Evolutionary conservation across 352 stramenopile species (phyloP), one percentile per base, ranked within the genome.

Genomic region (Phytophthora aleatoria): DNA sequence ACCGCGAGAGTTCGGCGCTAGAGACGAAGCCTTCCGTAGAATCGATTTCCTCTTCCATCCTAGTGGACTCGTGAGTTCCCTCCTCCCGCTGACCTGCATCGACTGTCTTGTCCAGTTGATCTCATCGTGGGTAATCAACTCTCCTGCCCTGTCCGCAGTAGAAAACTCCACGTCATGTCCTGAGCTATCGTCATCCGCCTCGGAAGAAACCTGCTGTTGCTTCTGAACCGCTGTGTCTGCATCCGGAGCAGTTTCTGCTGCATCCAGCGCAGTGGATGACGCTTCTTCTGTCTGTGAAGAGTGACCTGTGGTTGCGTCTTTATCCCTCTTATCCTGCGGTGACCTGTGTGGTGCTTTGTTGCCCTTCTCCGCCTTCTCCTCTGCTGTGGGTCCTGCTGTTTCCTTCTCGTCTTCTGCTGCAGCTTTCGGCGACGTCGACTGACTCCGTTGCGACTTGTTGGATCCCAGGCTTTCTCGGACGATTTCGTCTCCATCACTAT

Each of bases 401-500:
- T 39, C 39, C 11, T 41, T 26, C 9, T 36, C 10, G 12, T 60
- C 41, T 24, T 35, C 52, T 28, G 42, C 15, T 50, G 26, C 27
- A 56, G 10, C 38, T 59, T 62, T 57, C 28, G 50, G 45, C 1
- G 60, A 63, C 11, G 45, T 64, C 28, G 33, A 48, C 13, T 68
- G 50, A 57, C 50, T 66, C 2, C 43, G 45, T 24, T 26, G 28
- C 1, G 65, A 73, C 33, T 67, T 78, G 28, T 51, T 61, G 1
- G 62, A 74, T 10, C 49, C 67, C 0, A 76, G n/a, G 38, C 83
- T 91, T 47, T 91, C 83, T 30, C 78, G 76, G 9, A 91, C 80
- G 45, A 91, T 89, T 49, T 91, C 82, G 44, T 76, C 72, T 16
- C 75, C 69, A 10, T 79, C 69, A 7, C 51, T 50, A 11, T 62